Evolutionary conservation across 768 basidiomycete species (phyloP).

Genomic region (Erythrobasidium yunnanense): DNA sequence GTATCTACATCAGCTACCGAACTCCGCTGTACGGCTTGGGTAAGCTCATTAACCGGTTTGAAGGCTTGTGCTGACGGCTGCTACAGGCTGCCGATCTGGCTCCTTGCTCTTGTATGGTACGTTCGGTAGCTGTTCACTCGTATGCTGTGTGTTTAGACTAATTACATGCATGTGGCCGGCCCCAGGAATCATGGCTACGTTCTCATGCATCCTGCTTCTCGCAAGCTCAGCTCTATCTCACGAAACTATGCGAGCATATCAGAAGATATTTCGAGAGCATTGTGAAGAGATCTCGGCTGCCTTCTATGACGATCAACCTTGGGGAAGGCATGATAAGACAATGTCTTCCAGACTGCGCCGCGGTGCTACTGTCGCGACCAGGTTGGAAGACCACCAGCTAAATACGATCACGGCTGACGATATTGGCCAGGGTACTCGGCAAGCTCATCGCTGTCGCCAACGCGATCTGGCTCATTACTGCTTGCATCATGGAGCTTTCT

Average conservation of each 20-base stretch:
- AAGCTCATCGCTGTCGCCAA: background rate
- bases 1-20: conserved; percentile 10
- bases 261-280: background rate
- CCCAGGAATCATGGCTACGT: background rate
- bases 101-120: background rate
- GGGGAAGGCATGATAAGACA: background rate
- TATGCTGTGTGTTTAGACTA: background rate
- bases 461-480: conserved; percentile 2
- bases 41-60: background rate
- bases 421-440: background rate
- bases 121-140: background rate
- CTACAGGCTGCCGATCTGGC: background rate
- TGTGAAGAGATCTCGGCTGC: background rate
- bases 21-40: background rate
- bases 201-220: background rate
- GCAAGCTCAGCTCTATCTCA: background rate
- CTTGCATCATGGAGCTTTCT: conserved; percentile 3
- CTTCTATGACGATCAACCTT: background rate
- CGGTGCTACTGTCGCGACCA: background rate
- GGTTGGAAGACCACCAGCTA: background rate
- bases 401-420: background rate
- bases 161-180: background rate
- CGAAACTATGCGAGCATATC: background rate
- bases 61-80: background rate
- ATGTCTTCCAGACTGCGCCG: background rate